A percentile compares a stretch with the other conserved stretches of the same genome.
Conservation (phyloP, 2,329 filamentous ascomycete genomes). For the Cladosporium sp. region DNA sequence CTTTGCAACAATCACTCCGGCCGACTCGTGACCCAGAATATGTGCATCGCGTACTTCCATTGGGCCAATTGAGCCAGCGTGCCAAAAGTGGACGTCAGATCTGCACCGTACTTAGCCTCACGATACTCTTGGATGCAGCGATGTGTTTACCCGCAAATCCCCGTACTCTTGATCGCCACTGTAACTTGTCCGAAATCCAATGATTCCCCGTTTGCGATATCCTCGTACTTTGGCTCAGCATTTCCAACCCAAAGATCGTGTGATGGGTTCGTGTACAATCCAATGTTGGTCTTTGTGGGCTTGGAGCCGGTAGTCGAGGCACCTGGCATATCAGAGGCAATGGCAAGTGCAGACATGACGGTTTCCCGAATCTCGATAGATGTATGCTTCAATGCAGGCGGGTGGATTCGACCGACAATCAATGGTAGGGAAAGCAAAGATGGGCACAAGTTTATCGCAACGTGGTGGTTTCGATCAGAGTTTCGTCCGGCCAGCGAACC, state of each 20-base stretch:
- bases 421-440: no score
- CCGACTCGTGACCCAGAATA: constrained; percentile 82
- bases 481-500: no score
- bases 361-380: no score
- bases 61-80: constrained; percentile 87
- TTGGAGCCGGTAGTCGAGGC: constrained; percentile 33
- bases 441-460: no score
- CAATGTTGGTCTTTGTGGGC: constrained; percentile 79
- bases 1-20: constrained; percentile 74
- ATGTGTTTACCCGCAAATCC: constrained; percentile 77
- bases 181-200: constrained; percentile 82
- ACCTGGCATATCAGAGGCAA: no score
- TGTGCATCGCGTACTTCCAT: constrained; percentile 90
- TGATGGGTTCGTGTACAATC: constrained; percentile 89
- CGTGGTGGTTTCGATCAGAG: no score
- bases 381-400: no score
- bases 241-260: constrained; percentile 89
- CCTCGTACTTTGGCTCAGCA: constrained; percentile 70
- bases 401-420: no score
- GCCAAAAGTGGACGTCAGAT: constrained; percentile 97
- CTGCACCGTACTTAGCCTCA: no score
- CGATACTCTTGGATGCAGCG: no score
- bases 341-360: no score
- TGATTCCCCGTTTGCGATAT: constrained; percentile 62
- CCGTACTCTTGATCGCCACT: constrained; percentile 85